phyloP scores from a whole-genome alignment of 2,329 filamentous ascomycete species.

The Claviceps monticola region DNA sequence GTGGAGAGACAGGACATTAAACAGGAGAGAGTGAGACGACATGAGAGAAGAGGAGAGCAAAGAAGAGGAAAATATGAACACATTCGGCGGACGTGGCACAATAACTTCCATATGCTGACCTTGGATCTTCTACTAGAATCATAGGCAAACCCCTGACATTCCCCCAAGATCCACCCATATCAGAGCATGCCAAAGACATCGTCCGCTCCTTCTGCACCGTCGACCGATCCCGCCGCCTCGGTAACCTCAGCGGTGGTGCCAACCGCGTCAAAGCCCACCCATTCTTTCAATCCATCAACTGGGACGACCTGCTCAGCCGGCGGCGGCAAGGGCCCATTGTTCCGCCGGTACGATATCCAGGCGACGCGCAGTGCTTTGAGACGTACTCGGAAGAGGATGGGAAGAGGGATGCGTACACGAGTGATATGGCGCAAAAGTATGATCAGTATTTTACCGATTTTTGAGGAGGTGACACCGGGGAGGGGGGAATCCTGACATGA shows the following conservation, averaged over 20 bases:
- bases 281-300: constrained; percentile 61
- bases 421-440: constrained; percentile 54
- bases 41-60: background rate
- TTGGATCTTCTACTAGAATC: constrained; percentile 39
- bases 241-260: constrained; percentile 65
- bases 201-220: constrained; percentile 66
- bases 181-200: constrained; percentile 56
- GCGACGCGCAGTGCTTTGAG: constrained; percentile 72
- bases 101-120: background rate
- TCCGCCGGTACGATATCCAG: constrained; percentile 57
- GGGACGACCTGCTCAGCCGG: constrained; percentile 56
- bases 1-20: too few species aligned
- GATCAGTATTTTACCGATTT: constrained; percentile 62
- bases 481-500: too few species aligned
- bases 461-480: constrained; percentile 20
- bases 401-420: constrained; percentile 50
- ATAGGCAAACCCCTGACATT: constrained; percentile 66
- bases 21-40: too few species aligned
- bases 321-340: constrained; percentile 57
- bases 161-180: constrained; percentile 52
- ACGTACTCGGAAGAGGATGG: constrained; percentile 66
- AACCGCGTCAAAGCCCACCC: constrained; percentile 58
- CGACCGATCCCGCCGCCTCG: constrained; percentile 63
- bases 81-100: too few species aligned
- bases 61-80: background rate